Percentiles rank a stretch among this genome's conserved stretches.
Evolutionary conservation across 2,329 filamentous ascomycete genomes (phyloP).

Genomic region (Aureobasidium sp.): DNA sequence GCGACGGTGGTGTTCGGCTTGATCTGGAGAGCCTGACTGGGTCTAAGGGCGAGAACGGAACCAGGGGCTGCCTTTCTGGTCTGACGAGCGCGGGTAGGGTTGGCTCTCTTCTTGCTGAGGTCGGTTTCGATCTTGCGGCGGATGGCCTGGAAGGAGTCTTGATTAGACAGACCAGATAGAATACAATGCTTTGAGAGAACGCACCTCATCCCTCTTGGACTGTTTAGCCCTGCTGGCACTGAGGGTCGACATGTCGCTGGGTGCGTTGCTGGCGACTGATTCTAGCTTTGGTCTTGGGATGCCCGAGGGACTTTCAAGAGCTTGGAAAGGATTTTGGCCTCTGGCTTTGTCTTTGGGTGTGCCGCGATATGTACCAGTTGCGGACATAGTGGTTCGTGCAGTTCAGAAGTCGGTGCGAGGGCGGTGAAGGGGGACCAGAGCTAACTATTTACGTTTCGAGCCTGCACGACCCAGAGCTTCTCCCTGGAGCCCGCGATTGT

Average conservation of each 20-base stretch:
- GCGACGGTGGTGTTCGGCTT: slow-evolving; percentile 90
- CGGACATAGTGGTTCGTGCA: slow-evolving; percentile 44
- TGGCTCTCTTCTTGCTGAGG: slow-evolving; percentile 93
- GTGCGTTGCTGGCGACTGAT: slow-evolving; percentile 40
- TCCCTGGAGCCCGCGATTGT: not conserved
- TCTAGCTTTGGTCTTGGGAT: slow-evolving; percentile 65
- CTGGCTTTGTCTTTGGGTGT: slow-evolving; percentile 62
- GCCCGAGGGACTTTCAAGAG: slow-evolving; percentile 54
- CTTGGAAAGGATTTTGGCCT: slow-evolving; percentile 50
- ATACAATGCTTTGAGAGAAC: not conserved
- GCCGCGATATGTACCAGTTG: slow-evolving; percentile 59
- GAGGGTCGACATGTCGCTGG: slow-evolving; percentile 63
- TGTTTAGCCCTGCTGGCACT: slow-evolving; percentile 95
- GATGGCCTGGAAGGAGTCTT: slow-evolving; percentile 63
- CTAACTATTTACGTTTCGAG: slow-evolving; percentile 7
- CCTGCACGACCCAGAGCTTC: not conserved
- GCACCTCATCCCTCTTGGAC: slow-evolving; percentile 95
- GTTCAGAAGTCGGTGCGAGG: slow-evolving; percentile 14
- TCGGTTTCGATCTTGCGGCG: slow-evolving; percentile 95
- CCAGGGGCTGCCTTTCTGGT: slow-evolving; percentile 91
- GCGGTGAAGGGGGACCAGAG: slow-evolving; percentile 11
- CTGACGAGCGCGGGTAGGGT: slow-evolving; percentile 68
- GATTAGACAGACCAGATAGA: not conserved
- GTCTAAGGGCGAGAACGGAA: slow-evolving; percentile 90
- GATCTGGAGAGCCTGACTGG: slow-evolving; percentile 93